phyloP scores from a whole-genome alignment of 225 moss, liverwort and hornwort species.

The Sphagnum contortum region DNA sequence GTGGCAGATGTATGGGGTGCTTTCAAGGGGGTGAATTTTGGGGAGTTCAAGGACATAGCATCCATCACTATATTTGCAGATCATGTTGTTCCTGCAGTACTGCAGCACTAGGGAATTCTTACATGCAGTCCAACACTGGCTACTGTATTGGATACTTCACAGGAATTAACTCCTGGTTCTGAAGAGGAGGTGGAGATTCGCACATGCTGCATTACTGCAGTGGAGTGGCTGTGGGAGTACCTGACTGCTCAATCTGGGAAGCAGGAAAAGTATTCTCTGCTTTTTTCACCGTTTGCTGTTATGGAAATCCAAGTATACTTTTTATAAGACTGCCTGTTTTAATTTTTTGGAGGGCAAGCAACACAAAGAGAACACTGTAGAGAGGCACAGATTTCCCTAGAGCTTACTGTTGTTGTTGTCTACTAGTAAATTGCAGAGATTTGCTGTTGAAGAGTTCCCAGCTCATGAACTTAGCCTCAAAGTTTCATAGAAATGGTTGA shows the following conservation, averaged over 20 bases:
- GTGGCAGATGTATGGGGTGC: constrained; percentile 97
- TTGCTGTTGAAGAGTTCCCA: too few relatives aligned
- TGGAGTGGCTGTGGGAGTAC: constrained; percentile 61
- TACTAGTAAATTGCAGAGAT: too few relatives aligned
- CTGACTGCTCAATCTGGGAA: constrained; percentile 37
- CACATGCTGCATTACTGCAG: constrained; percentile 84
- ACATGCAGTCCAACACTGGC: constrained; percentile 52
- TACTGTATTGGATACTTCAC: constrained; percentile 41
- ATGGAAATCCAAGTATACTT: too few relatives aligned
- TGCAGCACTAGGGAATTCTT: constrained; percentile 81
- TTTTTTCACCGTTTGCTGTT: too few relatives aligned
- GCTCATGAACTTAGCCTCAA: too few relatives aligned
- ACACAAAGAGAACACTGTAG: too few relatives aligned
- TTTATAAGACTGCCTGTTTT: too few relatives aligned
- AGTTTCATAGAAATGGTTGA: too few relatives aligned
- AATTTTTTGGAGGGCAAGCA: too few relatives aligned
- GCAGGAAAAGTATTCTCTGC: too few relatives aligned
- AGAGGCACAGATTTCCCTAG: too few relatives aligned
- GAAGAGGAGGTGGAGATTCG: constrained; percentile 95
- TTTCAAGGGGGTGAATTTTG: constrained; percentile 63
- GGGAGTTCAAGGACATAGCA: constrained; percentile 73
- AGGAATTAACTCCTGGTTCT: constrained; percentile 67
- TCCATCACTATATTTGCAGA: constrained; percentile 91
- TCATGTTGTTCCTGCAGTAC: constrained; percentile 89
- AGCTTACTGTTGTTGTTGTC: too few relatives aligned